These are phyloP conservation scores for Schizophyllum commune DNA, from an alignment of 1,284 basidiomycete genomes.

Conservation along the genomic window DNA sequence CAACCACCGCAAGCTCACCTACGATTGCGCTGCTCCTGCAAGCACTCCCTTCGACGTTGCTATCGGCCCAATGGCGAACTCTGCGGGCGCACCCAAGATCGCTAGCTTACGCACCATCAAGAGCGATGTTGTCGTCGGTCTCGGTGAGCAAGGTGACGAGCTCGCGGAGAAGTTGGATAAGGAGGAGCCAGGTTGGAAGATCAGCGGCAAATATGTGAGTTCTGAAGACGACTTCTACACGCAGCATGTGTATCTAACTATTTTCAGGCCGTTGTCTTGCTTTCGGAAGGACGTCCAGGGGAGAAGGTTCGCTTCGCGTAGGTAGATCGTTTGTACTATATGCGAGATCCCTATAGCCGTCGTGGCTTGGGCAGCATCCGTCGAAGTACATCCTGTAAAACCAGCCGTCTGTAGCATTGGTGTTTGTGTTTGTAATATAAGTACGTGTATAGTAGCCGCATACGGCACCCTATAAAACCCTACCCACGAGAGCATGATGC, in stretches of 20 bases:
- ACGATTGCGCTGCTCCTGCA: constrained; percentile 89
- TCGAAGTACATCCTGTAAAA: no score
- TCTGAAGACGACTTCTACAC: constrained; percentile 4
- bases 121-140: constrained; percentile 74
- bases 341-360: not conserved
- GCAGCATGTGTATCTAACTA: constrained; percentile 5
- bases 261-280: constrained; percentile 71
- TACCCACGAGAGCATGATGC: no score
- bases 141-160: constrained; percentile 63
- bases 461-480: no score
- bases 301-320: constrained; percentile 75
- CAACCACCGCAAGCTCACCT: constrained; percentile 88
- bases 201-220: constrained; percentile 90
- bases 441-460: no score
- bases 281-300: constrained; percentile 80
- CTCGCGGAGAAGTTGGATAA: constrained; percentile 79
- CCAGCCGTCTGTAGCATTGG: no score
- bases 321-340: not conserved
- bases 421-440: no score
- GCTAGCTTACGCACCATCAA: constrained; percentile 85
- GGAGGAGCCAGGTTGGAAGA: constrained; percentile 93
- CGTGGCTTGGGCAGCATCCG: no score
- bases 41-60: constrained; percentile 88
- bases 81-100: constrained; percentile 84
- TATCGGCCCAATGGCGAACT: constrained; percentile 89